Evolutionary conservation across 305 asterid species (phyloP).

Genomic region (Solanum hybrid): DNA sequence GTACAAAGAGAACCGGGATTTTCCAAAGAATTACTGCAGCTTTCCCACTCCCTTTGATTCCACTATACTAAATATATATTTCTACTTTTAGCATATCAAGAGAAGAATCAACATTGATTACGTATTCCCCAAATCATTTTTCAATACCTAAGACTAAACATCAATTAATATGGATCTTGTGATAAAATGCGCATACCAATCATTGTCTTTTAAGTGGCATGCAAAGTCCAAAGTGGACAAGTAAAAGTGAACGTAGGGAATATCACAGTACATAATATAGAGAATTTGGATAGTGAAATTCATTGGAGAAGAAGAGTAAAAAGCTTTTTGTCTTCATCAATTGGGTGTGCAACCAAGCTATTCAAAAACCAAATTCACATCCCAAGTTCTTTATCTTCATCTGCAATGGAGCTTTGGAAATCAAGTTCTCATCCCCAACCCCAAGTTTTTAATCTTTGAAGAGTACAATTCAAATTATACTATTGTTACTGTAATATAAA

Average conservation of each 20-base stretch:
- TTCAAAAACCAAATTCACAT: not conserved
- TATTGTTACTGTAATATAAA: not conserved
- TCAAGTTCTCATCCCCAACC: not conserved
- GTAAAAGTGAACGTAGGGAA: not conserved
- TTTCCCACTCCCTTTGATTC: no score
- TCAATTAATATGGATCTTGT: not conserved
- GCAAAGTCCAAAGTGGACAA: not conserved
- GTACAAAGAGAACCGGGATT: no score
- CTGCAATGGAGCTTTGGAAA: not conserved
- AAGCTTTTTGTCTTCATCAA: not conserved
- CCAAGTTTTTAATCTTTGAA: not conserved
- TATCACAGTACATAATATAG: not conserved
- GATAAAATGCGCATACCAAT: not conserved
- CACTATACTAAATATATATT: not conserved
- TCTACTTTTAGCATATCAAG: not conserved
- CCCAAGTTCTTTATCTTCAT: not conserved
- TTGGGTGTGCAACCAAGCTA: not conserved
- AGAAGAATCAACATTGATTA: not conserved
- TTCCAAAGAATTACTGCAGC: no score
- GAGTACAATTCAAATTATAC: not conserved
- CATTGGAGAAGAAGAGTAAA: not conserved
- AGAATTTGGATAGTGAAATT: not conserved
- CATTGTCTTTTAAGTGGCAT: not conserved
- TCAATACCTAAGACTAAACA: not conserved
- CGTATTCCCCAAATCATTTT: not conserved